These are phyloP conservation scores for Paraconiothyrium sp. DNA, from an alignment of 2,329 filamentous ascomycete genomes.

Conservation along the genomic window DNA sequence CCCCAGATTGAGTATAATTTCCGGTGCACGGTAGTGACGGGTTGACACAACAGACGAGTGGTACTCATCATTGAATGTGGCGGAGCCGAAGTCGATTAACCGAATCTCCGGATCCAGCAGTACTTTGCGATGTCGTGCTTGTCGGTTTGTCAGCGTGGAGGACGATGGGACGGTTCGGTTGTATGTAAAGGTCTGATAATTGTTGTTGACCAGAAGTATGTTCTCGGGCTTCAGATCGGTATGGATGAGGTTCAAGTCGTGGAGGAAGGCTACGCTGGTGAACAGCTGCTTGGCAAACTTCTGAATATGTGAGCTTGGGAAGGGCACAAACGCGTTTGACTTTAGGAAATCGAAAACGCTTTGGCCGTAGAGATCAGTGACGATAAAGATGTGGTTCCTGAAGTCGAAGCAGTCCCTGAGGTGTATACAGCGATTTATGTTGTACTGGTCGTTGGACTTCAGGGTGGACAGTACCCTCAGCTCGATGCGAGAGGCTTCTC, in stretches of 20 bases:
- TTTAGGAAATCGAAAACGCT: conserved; percentile 99
- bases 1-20: conserved; percentile 73
- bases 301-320: conserved; percentile 98
- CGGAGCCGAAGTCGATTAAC: conserved; percentile 73
- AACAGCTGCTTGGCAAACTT: conserved; percentile 94
- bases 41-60: conserved; percentile 74
- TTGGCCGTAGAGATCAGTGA: conserved; percentile 82
- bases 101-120: conserved; percentile 72
- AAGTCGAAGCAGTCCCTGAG: conserved; percentile 97
- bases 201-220: conserved; percentile 71
- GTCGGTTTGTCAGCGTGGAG: conserved; percentile 65
- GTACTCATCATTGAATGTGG: conserved; percentile 74
- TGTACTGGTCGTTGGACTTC: conserved; percentile 87
- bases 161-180: conserved; percentile 73
- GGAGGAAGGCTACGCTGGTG: conserved; percentile 97
- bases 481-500: conserved; percentile 94
- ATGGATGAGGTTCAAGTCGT: conserved; percentile 96
- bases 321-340: conserved; percentile 92
- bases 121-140: conserved; percentile 69
- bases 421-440: conserved; percentile 96
- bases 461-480: conserved; percentile 91
- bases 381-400: conserved; percentile 92
- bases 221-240: conserved; percentile 79
- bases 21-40: conserved; percentile 71
- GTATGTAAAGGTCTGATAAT: conserved; percentile 75